A percentile compares a stretch with the other conserved stretches of the same genome.
These are phyloP conservation scores for Phytophthora citricola DNA, from an alignment of 352 stramenopile species.

Conservation along the genomic window DNA sequence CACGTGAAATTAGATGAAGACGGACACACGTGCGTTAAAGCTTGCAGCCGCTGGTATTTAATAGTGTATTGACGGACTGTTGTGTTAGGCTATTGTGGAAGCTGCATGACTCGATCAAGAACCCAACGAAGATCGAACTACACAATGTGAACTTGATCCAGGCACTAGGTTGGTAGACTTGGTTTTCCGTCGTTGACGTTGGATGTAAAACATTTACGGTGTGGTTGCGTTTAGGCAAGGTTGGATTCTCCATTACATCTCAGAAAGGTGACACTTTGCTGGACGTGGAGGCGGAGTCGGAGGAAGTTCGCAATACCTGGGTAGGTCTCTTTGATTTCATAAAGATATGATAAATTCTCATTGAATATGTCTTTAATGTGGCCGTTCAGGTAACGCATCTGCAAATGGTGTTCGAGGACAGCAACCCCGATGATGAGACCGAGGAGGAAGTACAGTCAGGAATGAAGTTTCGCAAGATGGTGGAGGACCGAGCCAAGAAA, in stretches of 20 bases:
- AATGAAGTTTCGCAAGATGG: constrained; percentile 69
- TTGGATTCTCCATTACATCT: constrained; percentile 61
- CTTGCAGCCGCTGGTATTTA: not conserved
- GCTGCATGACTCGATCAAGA: constrained; percentile 59
- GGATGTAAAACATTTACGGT: not conserved
- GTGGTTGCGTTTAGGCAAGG: constrained; percentile 33
- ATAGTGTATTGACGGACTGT: not conserved
- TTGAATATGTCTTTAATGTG: not conserved
- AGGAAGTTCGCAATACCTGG: constrained; percentile 72
- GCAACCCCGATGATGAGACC: constrained; percentile 36
- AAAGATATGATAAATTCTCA: no score
- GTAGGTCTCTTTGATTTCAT: constrained; percentile 34
- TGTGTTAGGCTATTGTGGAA: constrained; percentile 74
- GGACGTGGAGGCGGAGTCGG: constrained; percentile 74
- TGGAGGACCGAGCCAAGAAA: constrained; percentile 81
- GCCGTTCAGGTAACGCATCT: constrained; percentile 61
- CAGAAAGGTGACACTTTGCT: constrained; percentile 68
- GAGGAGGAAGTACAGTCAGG: constrained; percentile 43
- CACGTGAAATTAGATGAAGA: constrained; percentile 67
- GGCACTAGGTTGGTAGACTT: constrained; percentile 41
- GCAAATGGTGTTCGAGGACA: constrained; percentile 79
- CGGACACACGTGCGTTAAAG: constrained; percentile 52
- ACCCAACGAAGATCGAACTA: constrained; percentile 56
- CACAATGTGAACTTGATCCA: constrained; percentile 60
- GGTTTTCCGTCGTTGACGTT: not conserved